Evolutionary conservation across 352 stramenopile genomes (phyloP).

Genomic region (Phytopythium aichiense): DNA sequence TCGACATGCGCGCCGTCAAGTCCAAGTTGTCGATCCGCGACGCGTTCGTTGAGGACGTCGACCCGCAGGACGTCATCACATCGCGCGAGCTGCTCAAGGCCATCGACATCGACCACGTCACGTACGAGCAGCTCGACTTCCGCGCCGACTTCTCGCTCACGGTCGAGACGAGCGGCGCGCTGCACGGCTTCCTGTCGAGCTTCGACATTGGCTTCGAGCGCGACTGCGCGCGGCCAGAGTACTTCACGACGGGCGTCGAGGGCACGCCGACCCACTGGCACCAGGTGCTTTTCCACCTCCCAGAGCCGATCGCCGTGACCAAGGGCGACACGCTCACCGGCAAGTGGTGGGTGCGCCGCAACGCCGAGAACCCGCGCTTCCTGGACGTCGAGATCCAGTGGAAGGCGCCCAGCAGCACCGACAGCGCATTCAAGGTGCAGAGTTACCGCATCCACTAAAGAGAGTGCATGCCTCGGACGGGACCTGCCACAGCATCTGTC

Average conservation of each 20-base stretch:
- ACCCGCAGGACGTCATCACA: constrained; percentile 85
- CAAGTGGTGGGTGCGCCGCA: constrained; percentile 86
- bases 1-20: constrained; percentile 97
- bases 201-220: constrained; percentile 97
- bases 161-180: constrained; percentile 81
- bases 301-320: constrained; percentile 65
- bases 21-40: constrained; percentile 93
- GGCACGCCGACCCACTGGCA: constrained; percentile 98
- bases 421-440: constrained; percentile 42
- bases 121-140: constrained; percentile 95
- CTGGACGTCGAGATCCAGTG: constrained; percentile 89
- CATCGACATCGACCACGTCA: constrained; percentile 89
- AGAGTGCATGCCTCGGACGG: neutral
- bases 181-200: constrained; percentile 95
- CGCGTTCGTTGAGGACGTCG: constrained; percentile 95
- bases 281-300: constrained; percentile 97
- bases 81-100: constrained; percentile 79
- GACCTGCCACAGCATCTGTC: neutral
- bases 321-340: constrained; percentile 77
- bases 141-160: constrained; percentile 86
- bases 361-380: constrained; percentile 91
- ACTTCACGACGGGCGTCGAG: constrained; percentile 92
- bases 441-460: constrained; percentile 72
- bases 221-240: constrained; percentile 89
- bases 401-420: constrained; percentile 33